A percentile compares a stretch with the other conserved stretches of the same genome.
Evolutionary conservation across 176 grass and related monocot species (phyloP).

Genomic region (Dactylis glomerata): DNA sequence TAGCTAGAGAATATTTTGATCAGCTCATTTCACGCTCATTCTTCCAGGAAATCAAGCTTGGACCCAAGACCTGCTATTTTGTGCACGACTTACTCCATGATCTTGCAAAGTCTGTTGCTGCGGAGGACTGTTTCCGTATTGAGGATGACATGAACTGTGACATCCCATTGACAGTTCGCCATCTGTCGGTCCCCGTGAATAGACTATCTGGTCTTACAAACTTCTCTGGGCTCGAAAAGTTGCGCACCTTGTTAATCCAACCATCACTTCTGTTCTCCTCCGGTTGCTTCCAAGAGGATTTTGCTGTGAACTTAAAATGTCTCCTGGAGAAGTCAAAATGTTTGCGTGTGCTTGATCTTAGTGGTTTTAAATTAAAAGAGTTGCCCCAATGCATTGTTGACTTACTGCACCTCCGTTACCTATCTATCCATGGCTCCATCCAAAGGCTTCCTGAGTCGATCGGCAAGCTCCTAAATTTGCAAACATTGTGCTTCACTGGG

Average conservation of each 20-base stretch:
- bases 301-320: not conserved
- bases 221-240: not conserved
- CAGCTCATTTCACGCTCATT: slow-evolving; percentile 13
- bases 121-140: not conserved
- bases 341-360: slow-evolving; percentile 13
- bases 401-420: slow-evolving; percentile 20
- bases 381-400: slow-evolving; percentile 18
- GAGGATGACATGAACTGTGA: not conserved
- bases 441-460: slow-evolving; percentile 7
- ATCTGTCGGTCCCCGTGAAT: not conserved
- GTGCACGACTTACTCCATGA: slow-evolving; percentile 25
- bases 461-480: slow-evolving; percentile 14
- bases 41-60: not conserved
- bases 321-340: not conserved
- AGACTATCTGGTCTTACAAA: not conserved
- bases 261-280: not conserved
- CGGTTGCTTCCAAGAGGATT: not conserved
- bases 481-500: not conserved
- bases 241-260: not conserved
- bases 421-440: slow-evolving; percentile 1
- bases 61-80: not conserved
- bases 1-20: slow-evolving; percentile 26
- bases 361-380: not conserved
- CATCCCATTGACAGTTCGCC: slow-evolving; percentile 6
- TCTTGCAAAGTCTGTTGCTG: slow-evolving; percentile 16